Evolutionary conservation across 129 eudicot species (phyloP), one percentile per base, ranked within the genome.

Genomic region (Flaveria sonorensis): DNA sequence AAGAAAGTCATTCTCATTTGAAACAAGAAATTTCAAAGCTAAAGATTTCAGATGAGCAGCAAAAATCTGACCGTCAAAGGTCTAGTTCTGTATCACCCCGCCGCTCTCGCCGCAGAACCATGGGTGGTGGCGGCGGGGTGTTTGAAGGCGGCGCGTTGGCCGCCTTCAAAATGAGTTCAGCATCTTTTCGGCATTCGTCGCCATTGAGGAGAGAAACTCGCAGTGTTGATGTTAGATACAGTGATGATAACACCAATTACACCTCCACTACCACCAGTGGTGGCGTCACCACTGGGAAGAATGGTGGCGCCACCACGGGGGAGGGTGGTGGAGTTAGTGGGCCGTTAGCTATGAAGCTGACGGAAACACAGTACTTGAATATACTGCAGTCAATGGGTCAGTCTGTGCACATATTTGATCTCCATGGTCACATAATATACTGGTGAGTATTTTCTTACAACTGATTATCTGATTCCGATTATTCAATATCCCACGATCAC

Each of bases 331-430:
- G 85, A 26, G 65, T 67, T 66, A 64, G 45, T 10, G 85, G 79
- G 50, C 82, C 88, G 26, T 73, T 87, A 68, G 89, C 85, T 36
- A 85, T 86, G 64, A 86, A 89, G 82, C 91, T 94, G 36, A 86
- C 88, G 10, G 99, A 94, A 67, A 83, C 85, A 63, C 92, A 93
- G 85, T 93, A 90, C 77, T 85, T 93, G 91, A 93, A 87, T 71
- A 90, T 93, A 80, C 72, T 91, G 86, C 94, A 94, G 79, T 94
- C 97, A n/a, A 89, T 94, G 92, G 99, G 99, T 61, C 99, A 94
- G 71, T 56, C 97, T 9, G 93, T 94, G 79, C 99, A 94, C 78
- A 94, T 94, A 81, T 78, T 68, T 59, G 94, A 94, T 83, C 82
- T 79, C 21, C 62, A 88, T 53, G 64, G 81, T 50, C 87, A 52